These are phyloP conservation scores for Malus sylvestris DNA, from an alignment of 306 rosid genomes.

Conservation along the genomic window DNA sequence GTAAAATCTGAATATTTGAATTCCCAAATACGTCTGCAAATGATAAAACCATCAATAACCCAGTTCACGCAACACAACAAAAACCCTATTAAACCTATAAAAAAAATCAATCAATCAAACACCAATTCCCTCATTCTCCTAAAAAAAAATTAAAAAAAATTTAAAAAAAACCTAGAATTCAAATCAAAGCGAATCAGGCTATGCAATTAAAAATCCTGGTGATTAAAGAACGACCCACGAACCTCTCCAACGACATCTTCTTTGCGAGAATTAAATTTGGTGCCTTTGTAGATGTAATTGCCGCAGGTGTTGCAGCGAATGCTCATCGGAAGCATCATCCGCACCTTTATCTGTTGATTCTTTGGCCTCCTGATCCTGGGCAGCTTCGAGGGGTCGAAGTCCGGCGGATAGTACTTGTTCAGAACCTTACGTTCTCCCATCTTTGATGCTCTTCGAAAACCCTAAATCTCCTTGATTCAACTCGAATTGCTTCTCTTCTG, in stretches of 20 bases:
- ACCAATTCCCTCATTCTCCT: not conserved
- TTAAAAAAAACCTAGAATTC: not conserved
- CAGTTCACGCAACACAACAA: not conserved
- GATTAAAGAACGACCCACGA: not conserved
- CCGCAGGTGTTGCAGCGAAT: conserved; percentile 86
- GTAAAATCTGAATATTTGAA: conserved; percentile 80
- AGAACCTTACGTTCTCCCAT: conserved; percentile 94
- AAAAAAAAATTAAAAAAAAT: not conserved
- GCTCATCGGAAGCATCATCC: conserved; percentile 99
- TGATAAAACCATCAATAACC: not conserved
- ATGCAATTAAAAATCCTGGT: not conserved
- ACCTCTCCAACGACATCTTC: conserved; percentile 45
- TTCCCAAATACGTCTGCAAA: conserved; percentile 76
- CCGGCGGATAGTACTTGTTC: conserved; percentile 93
- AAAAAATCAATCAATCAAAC: not conserved
- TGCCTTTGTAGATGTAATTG: conserved; percentile 54
- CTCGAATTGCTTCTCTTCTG: not conserved
- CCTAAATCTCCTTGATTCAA: not conserved
- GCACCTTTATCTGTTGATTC: conserved; percentile 83
- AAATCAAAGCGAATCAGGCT: not conserved
- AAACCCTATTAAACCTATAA: not conserved
- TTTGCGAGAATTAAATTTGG: conserved; percentile 54
- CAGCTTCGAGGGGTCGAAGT: conserved; percentile 79
- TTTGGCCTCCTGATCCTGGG: conserved; percentile 65
- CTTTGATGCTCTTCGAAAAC: conserved; percentile 3